A percentile compares a stretch with the other conserved stretches of the same genome.
Evolutionary conservation across 345 rosid genomes (phyloP).

Genomic region (Pugionium dolabratum): DNA sequence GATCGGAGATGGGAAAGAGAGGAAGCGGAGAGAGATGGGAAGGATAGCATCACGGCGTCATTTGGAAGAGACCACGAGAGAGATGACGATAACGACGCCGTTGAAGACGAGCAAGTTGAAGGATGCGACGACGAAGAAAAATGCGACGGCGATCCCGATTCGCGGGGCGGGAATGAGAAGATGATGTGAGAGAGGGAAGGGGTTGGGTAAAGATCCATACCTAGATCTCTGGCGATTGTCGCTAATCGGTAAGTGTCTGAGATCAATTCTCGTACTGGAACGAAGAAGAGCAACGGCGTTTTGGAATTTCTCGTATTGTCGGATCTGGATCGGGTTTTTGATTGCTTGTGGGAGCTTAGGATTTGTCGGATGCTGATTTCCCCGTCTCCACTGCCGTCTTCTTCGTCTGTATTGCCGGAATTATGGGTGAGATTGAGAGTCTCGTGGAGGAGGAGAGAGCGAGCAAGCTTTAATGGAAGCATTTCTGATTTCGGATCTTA

Average conservation of each 20-base stretch:
- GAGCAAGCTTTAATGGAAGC: constrained; percentile 69
- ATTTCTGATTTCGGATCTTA: constrained; percentile 32
- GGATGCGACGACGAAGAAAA: constrained; percentile 34
- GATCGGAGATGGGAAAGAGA: constrained; percentile 60
- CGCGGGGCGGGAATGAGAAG: constrained; percentile 55
- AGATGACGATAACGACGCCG: constrained; percentile 46
- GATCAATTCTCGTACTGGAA: constrained; percentile 56
- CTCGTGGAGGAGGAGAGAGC: constrained; percentile 58
- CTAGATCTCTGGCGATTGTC: constrained; percentile 64
- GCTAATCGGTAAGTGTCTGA: constrained; percentile 61
- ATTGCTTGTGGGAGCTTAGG: constrained; percentile 30
- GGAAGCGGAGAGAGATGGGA: constrained; percentile 62
- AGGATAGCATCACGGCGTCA: constrained; percentile 60
- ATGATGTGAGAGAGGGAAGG: constrained; percentile 78
- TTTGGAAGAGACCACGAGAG: constrained; percentile 53
- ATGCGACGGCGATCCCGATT: constrained; percentile 40
- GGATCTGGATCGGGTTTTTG: constrained; percentile 37
- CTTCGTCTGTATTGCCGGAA: constrained; percentile 26
- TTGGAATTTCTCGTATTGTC: constrained; percentile 26
- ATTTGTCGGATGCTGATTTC: constrained; percentile 40
- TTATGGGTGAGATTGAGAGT: constrained; percentile 42
- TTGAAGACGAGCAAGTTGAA: constrained; percentile 38
- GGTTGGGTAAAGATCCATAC: constrained; percentile 69
- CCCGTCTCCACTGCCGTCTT: constrained; percentile 9
- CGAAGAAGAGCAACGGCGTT: constrained; percentile 58